phyloP scores from a whole-genome alignment of 2,329 filamentous ascomycete species.

The Bipolaris sorokiniana region DNA sequence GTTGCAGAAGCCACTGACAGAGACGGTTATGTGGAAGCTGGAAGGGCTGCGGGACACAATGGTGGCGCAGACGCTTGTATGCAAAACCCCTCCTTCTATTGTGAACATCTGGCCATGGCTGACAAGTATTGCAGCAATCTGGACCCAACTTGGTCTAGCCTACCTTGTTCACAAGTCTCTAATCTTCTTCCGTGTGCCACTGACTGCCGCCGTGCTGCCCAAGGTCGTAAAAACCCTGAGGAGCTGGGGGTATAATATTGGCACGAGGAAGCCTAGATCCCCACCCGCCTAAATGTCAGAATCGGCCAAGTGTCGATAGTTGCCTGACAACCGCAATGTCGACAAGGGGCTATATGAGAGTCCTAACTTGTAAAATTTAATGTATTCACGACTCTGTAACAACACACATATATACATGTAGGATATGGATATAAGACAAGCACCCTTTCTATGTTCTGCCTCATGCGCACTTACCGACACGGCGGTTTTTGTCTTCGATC shows the following conservation, averaged over 20 bases:
- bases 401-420: constrained; percentile 12
- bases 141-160: constrained; percentile 88
- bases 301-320: not conserved
- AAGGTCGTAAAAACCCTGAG: constrained; percentile 91
- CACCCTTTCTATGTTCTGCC: not conserved
- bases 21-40: constrained; percentile 53
- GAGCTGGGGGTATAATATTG: constrained; percentile 93
- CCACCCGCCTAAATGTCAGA: not conserved
- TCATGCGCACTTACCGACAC: not conserved
- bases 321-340: not conserved
- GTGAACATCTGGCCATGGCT: constrained; percentile 10
- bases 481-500: not conserved
- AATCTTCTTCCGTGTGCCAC: constrained; percentile 92
- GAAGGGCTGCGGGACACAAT: constrained; percentile 69
- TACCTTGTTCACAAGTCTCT: constrained; percentile 98
- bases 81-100: constrained; percentile 41
- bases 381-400: constrained; percentile 20
- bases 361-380: constrained; percentile 11
- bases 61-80: constrained; percentile 72
- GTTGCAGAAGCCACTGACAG: constrained; percentile 35
- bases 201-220: constrained; percentile 87
- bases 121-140: constrained; percentile 59
- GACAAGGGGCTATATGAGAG: not conserved
- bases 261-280: constrained; percentile 66
- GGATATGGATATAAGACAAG: constrained; percentile 8